Base-by-base conservation (phyloP, 2,329 filamentous ascomycete species). In the Fusarium gaditjirri region DNA sequence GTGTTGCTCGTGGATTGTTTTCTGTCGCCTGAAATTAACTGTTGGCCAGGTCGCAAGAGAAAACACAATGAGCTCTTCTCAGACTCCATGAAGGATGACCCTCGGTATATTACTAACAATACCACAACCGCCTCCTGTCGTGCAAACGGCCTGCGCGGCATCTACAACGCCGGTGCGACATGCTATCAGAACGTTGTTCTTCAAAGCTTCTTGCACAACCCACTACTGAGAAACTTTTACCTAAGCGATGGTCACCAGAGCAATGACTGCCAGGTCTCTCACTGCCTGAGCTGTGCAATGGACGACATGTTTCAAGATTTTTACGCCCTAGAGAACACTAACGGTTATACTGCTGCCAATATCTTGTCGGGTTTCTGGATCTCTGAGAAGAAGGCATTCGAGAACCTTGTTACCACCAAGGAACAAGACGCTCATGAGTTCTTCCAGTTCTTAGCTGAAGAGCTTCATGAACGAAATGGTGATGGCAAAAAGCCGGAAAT, bases 381-480 rank as follows among this genome's bases (percentile, higher is more conserved):
- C 75, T 94, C 92, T 8, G 93, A 94, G 80, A 91, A 88, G 83
- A 90, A 88, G 80, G 88, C 89, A 0, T 92, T 91, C 68, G 89
- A 93, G 82, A 91, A 92, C 68, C 86, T 95, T 27, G 94, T 95
- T 4, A 96, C 95, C 16, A 97, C 97, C 76, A 94, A 95, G 77
- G 95, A 98, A 82, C 95, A 98, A 83, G 95, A 98, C 79, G 95
- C 95, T 2, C 95, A 98, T 79, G 95, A 98, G 80, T 98, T 97
- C 83, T 97, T 98, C 81, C 94, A 97, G 79, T 98, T 97, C 78
- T 88, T 98, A 38, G 92, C 97, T 39, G 95, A 98, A 83, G 93
- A 96, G 76, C 87, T 99, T 21, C 95, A 98, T 79, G 90, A 93
- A 78, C 89, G 94, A 43, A 96, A 95, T 75, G 91, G 91, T 19